Evolutionary conservation across 306 rosid genomes (phyloP).

Genomic region (Medicago ruthenica): DNA sequence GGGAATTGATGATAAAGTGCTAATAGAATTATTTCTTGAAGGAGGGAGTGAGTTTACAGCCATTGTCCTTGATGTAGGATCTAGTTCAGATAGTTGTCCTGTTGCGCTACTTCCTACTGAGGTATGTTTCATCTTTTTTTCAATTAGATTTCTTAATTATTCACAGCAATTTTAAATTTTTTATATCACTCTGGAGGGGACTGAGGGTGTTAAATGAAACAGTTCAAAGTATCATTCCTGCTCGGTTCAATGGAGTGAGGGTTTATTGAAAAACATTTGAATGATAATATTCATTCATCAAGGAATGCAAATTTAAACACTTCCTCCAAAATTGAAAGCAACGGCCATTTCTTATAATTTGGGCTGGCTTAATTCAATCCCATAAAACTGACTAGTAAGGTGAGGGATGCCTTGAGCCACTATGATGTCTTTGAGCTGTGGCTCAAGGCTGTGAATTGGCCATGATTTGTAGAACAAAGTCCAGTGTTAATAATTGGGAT

Average conservation of each 20-base stretch:
- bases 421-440: too few relatives aligned
- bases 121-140: constrained; percentile 47
- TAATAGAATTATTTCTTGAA: constrained; percentile 88
- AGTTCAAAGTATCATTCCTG: background rate
- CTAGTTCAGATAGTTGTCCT: constrained; percentile 73
- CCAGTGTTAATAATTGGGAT: background rate
- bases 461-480: too few relatives aligned
- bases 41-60: constrained; percentile 98
- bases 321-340: too few relatives aligned
- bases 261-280: background rate
- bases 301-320: too few relatives aligned
- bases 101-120: constrained; percentile 92
- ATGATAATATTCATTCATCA: too few relatives aligned
- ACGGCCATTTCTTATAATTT: too few relatives aligned
- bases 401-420: too few relatives aligned
- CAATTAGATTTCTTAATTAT: background rate
- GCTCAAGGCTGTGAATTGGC: too few relatives aligned
- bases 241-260: background rate
- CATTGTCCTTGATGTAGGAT: constrained; percentile 91
- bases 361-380: too few relatives aligned
- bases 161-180: background rate
- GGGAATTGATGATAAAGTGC: constrained; percentile 88
- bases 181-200: background rate
- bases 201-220: background rate
- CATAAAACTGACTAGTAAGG: too few relatives aligned